These are phyloP conservation scores for Dioscorea dumetorum DNA, from an alignment of 106 monocot genomes.

Conservation along the genomic window DNA sequence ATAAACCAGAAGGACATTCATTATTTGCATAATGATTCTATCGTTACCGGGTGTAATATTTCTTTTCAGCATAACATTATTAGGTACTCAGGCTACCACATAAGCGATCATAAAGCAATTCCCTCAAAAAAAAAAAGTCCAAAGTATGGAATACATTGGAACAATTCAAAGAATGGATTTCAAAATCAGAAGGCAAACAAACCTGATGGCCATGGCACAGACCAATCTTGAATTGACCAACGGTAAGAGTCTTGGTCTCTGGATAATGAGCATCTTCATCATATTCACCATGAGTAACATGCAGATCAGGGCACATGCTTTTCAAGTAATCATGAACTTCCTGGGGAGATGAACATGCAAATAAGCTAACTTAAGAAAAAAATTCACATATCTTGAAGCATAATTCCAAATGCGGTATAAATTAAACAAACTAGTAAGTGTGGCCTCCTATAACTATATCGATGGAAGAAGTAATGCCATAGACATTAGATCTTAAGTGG, in stretches of 20 bases:
- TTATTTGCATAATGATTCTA: too few relatives aligned
- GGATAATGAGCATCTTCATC: slow-evolving; percentile 84
- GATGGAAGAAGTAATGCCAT: background rate
- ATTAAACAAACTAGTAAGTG: background rate
- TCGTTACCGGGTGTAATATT: too few relatives aligned
- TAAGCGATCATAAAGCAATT: background rate
- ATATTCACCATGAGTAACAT: slow-evolving; percentile 84
- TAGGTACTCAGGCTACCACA: too few relatives aligned
- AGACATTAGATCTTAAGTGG: too few relatives aligned
- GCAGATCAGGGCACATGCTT: slow-evolving; percentile 90
- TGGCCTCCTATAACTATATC: background rate
- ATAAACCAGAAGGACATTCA: too few relatives aligned
- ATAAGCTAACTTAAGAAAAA: background rate
- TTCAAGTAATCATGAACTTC: slow-evolving; percentile 97
- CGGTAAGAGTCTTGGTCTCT: slow-evolving; percentile 82
- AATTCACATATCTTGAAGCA: background rate
- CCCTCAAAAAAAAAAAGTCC: too few relatives aligned
- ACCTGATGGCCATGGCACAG: slow-evolving; percentile 99
- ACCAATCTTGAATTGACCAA: slow-evolving; percentile 97
- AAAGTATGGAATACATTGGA: too few relatives aligned
- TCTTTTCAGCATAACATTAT: too few relatives aligned
- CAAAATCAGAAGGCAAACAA: slow-evolving; percentile 2
- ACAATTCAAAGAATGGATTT: background rate
- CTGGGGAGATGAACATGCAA: slow-evolving; percentile 16
- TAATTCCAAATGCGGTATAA: background rate